phyloP scores from a whole-genome alignment of 2,329 filamentous ascomycete species.

The Exophiala calicioides region DNA sequence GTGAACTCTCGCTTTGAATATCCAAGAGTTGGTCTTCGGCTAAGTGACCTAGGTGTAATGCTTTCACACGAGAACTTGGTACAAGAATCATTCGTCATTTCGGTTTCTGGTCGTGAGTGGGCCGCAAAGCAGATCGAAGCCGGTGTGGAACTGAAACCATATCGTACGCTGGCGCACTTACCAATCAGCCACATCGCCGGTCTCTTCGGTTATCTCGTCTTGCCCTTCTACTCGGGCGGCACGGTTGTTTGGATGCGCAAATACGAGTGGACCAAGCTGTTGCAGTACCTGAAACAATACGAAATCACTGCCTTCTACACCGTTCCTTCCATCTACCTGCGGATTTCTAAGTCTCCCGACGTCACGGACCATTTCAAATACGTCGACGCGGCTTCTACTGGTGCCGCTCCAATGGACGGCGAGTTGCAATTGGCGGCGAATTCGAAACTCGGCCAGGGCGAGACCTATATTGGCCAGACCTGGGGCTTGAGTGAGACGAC shows the following conservation, averaged over 20 bases:
- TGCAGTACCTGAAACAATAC: constrained; percentile 54
- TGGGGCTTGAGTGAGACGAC: constrained; percentile 62
- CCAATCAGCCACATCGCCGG: constrained; percentile 52
- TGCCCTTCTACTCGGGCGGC: constrained; percentile 49
- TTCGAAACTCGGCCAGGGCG: constrained; percentile 49
- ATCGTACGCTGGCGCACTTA: constrained; percentile 48
- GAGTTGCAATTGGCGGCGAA: constrained; percentile 56
- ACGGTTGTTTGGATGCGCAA: constrained; percentile 63
- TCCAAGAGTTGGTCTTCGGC: background rate
- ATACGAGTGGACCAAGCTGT: constrained; percentile 60
- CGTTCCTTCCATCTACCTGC: constrained; percentile 62
- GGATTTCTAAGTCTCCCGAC: constrained; percentile 58
- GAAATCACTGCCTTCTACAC: constrained; percentile 58
- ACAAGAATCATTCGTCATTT: constrained; percentile 36
- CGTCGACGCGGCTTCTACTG: constrained; percentile 51
- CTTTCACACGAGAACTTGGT: constrained; percentile 49
- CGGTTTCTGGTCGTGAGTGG: constrained; percentile 23
- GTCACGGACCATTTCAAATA: constrained; percentile 59
- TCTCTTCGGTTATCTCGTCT: constrained; percentile 50
- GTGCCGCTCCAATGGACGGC: constrained; percentile 59
- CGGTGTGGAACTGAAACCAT: constrained; percentile 35
- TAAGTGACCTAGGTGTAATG: constrained; percentile 35
- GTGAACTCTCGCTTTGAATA: constrained; percentile 23
- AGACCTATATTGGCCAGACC: constrained; percentile 52
- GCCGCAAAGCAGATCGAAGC: constrained; percentile 34